A percentile compares a stretch with the other conserved stretches of the same genome.
Conservation (phyloP, 1,284 basidiomycete species). For the Leucoagaricus sp. region DNA sequence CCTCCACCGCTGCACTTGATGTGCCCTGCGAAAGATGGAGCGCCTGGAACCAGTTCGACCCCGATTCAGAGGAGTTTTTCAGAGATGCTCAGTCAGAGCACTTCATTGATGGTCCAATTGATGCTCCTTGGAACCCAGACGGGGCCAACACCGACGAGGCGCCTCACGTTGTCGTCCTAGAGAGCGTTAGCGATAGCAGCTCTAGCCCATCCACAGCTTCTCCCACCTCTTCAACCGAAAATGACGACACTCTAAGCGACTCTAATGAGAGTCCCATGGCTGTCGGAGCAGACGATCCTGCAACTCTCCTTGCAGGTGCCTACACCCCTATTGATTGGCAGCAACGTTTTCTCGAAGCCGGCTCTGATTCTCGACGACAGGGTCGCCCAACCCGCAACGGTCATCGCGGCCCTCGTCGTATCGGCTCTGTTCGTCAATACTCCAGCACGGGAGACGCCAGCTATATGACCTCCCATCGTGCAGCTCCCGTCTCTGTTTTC, state of each 20-base stretch:
- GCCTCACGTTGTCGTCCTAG: conserved; percentile 12
- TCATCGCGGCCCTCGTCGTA: conserved; percentile 4
- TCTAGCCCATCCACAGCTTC: conserved; percentile 1
- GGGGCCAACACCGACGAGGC: conserved; percentile 24
- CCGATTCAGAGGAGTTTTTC: conserved; percentile 80
- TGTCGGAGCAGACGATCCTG: conserved; percentile 38
- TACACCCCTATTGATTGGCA: conserved; percentile 25
- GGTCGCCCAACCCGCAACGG: conserved; percentile 6
- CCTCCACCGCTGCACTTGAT: conserved; percentile 39
- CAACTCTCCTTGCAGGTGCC: conserved; percentile 35
- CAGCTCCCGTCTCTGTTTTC: conserved; percentile 4
- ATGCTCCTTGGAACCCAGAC: conserved; percentile 26
- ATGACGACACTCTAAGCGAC: conserved; percentile 32
- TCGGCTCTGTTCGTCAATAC: conserved; percentile 5
- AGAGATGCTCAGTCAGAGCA: conserved; percentile 67
- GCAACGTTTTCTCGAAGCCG: conserved; percentile 10
- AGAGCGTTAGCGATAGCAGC: conserved; percentile 23
- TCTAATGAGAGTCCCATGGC: conserved; percentile 39
- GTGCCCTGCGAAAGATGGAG: conserved; percentile 59
- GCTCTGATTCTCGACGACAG: conserved; percentile 9
- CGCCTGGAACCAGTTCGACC: conserved; percentile 68
- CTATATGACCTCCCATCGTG: neutral
- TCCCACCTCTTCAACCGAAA: neutral
- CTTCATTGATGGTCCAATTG: conserved; percentile 49
- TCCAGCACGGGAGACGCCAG: neutral